A percentile compares a stretch with the other conserved stretches of the same genome.
These are phyloP conservation scores for Solioccasus polychromus DNA, from an alignment of 768 basidiomycete species.

Conservation along the genomic window DNA sequence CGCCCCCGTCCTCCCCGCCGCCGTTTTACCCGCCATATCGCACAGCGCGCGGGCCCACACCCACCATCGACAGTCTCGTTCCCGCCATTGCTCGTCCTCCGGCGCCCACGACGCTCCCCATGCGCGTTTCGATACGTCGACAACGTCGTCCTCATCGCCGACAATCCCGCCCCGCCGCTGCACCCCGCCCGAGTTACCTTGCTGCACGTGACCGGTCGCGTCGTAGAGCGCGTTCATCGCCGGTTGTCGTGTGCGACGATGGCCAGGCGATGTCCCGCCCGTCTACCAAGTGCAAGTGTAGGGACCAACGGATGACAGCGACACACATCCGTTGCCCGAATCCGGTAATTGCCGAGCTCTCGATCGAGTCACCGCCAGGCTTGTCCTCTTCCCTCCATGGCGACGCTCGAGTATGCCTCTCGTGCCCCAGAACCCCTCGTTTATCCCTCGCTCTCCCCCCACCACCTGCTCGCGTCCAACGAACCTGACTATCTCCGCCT, in stretches of 20 bases:
- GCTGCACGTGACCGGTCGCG: constrained; percentile 21
- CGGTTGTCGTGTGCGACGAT: constrained; percentile 3
- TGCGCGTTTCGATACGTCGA: no score
- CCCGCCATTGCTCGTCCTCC: constrained; percentile 3
- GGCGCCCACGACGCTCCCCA: background rate
- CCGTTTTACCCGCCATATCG: background rate
- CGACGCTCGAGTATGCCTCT: constrained; percentile 68
- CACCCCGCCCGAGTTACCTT: constrained; percentile 15
- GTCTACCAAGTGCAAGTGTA: no score
- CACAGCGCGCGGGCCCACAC: constrained; percentile 1
- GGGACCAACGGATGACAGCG: no score
- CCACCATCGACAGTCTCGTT: background rate
- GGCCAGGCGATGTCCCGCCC: no score
- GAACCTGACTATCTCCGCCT: constrained; percentile 87
- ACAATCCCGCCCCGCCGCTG: constrained; percentile 15
- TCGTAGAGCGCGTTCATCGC: constrained; percentile 7
- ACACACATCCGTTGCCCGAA: constrained; percentile 5
- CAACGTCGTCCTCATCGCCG: no score
- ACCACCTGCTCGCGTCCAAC: constrained; percentile 60
- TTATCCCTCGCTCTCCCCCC: constrained; percentile 66
- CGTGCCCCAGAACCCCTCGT: constrained; percentile 60
- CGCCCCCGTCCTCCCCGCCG: background rate
- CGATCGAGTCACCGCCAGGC: constrained; percentile 6
- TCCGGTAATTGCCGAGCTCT: constrained; percentile 18
- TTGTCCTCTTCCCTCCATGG: constrained; percentile 27